Conservation (phyloP, 306 rosid genomes). For the Trifolium fragiferum region DNA sequence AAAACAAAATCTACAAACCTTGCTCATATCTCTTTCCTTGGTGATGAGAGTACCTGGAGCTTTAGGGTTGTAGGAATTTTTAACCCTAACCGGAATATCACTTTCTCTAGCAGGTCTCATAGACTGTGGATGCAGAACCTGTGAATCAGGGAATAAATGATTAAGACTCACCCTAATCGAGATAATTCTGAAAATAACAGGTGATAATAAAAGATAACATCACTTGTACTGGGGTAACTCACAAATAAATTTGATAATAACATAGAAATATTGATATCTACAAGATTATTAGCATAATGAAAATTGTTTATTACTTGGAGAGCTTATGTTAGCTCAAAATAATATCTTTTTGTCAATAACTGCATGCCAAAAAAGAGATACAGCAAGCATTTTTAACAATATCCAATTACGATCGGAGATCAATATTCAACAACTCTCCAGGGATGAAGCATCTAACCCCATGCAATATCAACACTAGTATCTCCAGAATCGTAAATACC, state of each 20-base stretch:
- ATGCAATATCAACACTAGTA: slow-evolving; percentile 4
- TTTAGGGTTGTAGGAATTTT: slow-evolving; percentile 92
- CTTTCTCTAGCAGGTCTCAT: slow-evolving; percentile 99
- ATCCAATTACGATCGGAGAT: slow-evolving; percentile 24
- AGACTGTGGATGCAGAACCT: slow-evolving; percentile 98
- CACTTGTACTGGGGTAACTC: slow-evolving; percentile 10
- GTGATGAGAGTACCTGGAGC: slow-evolving; percentile 98
- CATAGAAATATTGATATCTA: slow-evolving; percentile 7
- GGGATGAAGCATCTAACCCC: neutral
- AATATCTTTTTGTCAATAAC: neutral
- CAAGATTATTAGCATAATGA: slow-evolving; percentile 19
- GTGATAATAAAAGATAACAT: slow-evolving; percentile 26
- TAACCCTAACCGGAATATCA: slow-evolving; percentile 97
- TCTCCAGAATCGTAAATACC: neutral
- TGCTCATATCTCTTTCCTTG: slow-evolving; percentile 85
- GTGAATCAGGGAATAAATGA: slow-evolving; percentile 42
- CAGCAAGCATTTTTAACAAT: slow-evolving; percentile 15
- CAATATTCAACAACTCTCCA: slow-evolving; percentile 24
- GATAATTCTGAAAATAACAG: slow-evolving; percentile 26
- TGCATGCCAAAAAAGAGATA: slow-evolving; percentile 8
- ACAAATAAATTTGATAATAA: slow-evolving; percentile 10
- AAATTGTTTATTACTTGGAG: slow-evolving; percentile 31
- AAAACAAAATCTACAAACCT: slow-evolving; percentile 60
- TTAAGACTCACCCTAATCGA: neutral
- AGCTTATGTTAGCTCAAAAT: slow-evolving; percentile 9